phyloP scores from a whole-genome alignment of 768 basidiomycete genomes.

The Rhodotorula sphaerocarpa region DNA sequence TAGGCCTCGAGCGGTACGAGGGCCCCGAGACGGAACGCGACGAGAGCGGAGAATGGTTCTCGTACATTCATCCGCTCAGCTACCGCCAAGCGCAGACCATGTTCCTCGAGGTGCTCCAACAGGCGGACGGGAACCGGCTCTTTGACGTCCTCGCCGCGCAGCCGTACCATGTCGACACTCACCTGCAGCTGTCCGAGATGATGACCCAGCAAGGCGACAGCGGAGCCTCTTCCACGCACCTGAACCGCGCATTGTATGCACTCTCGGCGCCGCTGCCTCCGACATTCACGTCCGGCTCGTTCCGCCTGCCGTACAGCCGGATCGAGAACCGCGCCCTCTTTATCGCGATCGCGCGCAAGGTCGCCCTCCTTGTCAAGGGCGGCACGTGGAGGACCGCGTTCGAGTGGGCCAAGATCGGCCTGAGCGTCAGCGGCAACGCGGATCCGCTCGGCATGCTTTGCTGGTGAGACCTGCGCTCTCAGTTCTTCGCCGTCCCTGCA shows the following conservation, averaged over 20 bases:
- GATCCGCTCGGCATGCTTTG: constrained; percentile 52
- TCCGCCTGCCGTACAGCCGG: constrained; percentile 76
- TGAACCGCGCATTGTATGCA: constrained; percentile 86
- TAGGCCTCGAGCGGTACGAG: constrained; percentile 17
- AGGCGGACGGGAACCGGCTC: constrained; percentile 45
- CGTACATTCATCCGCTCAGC: constrained; percentile 71
- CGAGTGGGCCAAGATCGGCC: constrained; percentile 63
- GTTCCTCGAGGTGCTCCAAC: constrained; percentile 39
- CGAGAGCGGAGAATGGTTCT: constrained; percentile 63
- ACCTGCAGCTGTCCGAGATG: constrained; percentile 76
- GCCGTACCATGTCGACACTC: constrained; percentile 88
- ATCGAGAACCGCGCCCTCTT: constrained; percentile 92
- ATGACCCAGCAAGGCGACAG: constrained; percentile 70
- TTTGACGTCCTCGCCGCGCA: constrained; percentile 64
- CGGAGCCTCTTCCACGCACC: constrained; percentile 52
- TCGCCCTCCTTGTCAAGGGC: constrained; percentile 78
- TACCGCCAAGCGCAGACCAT: constrained; percentile 59
- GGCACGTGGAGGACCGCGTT: constrained; percentile 84
- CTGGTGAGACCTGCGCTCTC: constrained; percentile 41
- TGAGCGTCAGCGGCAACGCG: constrained; percentile 15
- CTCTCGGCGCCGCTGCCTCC: constrained; percentile 79
- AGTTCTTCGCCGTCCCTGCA: not conserved
- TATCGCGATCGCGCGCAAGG: constrained; percentile 72
- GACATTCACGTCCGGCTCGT: constrained; percentile 72
- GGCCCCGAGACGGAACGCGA: constrained; percentile 20